Percentiles rank a stretch among this genome's conserved stretches.
Conservation (phyloP, 2,329 filamentous ascomycete genomes). For the Phaeosphaeria sp. region DNA sequence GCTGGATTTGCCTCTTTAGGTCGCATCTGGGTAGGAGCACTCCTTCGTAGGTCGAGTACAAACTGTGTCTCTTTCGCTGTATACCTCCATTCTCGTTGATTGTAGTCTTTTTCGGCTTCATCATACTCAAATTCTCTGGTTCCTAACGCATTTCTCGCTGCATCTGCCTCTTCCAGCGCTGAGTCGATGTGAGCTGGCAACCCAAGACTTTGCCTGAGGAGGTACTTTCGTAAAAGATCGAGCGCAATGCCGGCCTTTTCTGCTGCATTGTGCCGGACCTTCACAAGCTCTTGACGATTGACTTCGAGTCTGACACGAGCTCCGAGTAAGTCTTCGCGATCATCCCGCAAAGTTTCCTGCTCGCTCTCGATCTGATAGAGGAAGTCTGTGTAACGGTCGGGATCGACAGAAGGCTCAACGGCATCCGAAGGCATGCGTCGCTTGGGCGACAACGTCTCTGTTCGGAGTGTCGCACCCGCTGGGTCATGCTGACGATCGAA, state of each 20-base stretch:
- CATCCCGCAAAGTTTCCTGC: conserved; percentile 10
- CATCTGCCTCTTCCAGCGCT: not conserved
- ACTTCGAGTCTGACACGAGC: conserved; percentile 5
- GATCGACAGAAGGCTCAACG: not conserved
- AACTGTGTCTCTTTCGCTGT: conserved; percentile 5
- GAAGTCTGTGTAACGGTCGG: not conserved
- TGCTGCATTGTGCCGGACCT: not conserved
- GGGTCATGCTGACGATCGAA: no score
- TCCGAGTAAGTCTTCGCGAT: conserved; percentile 7
- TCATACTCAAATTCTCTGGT: conserved; percentile 6
- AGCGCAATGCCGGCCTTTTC: not conserved
- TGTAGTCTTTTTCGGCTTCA: conserved; percentile 10
- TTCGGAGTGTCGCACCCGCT: no score
- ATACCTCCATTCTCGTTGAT: conserved; percentile 11
- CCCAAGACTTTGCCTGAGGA: not conserved
- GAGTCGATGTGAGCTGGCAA: not conserved
- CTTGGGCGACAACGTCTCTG: no score
- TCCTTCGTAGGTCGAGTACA: not conserved
- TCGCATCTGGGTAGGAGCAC: no score
- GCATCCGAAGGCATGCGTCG: no score
- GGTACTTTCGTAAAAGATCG: not conserved
- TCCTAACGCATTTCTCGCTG: conserved; percentile 6
- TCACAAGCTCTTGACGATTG: conserved; percentile 4
- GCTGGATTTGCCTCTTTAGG: no score
- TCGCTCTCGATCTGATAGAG: not conserved